Evolutionary conservation across 352 stramenopile genomes (phyloP).

Genomic region (Phytophthora syringae): DNA sequence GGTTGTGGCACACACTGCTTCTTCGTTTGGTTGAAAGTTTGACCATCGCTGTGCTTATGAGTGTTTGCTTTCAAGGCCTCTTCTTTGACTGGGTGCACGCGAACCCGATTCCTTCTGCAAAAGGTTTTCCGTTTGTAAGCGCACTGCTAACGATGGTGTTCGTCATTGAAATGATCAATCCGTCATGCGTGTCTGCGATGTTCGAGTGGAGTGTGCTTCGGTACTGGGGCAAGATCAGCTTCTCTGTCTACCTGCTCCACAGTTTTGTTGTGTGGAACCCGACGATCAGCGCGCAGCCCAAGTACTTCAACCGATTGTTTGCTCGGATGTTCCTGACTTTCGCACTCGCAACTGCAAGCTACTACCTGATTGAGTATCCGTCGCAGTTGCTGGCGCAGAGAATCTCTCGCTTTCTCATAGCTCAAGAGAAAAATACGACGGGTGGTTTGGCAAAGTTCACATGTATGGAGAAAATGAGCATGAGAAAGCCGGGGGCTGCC

Average conservation of each 20-base stretch:
- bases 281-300: slow-evolving; percentile 22
- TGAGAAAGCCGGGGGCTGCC: slow-evolving; percentile 16
- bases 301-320: slow-evolving; percentile 50
- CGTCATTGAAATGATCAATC: slow-evolving; percentile 47
- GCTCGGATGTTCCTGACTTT: slow-evolving; percentile 37
- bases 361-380: slow-evolving; percentile 53
- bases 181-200: slow-evolving; percentile 38
- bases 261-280: slow-evolving; percentile 45
- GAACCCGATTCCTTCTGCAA: slow-evolving; percentile 29
- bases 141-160: slow-evolving; percentile 43
- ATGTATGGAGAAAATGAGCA: slow-evolving; percentile 18
- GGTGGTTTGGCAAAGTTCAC: slow-evolving; percentile 15
- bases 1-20: slow-evolving; percentile 15
- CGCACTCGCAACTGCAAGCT: slow-evolving; percentile 40
- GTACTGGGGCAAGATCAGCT: slow-evolving; percentile 59
- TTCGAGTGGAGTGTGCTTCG: slow-evolving; percentile 52
- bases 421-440: slow-evolving; percentile 11
- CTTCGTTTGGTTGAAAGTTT: slow-evolving; percentile 34
- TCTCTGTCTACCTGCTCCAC: slow-evolving; percentile 58
- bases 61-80: slow-evolving; percentile 33
- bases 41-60: slow-evolving; percentile 38
- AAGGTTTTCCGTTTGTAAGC: slow-evolving; percentile 43
- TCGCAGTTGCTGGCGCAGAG: slow-evolving; percentile 48
- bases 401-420: slow-evolving; percentile 37
- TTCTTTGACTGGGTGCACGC: slow-evolving; percentile 46